Percentiles rank a stretch among this genome's conserved stretches.
Conservation (phyloP, 176 grass and related monocot genomes). For the Oropetium thomaeum region DNA sequence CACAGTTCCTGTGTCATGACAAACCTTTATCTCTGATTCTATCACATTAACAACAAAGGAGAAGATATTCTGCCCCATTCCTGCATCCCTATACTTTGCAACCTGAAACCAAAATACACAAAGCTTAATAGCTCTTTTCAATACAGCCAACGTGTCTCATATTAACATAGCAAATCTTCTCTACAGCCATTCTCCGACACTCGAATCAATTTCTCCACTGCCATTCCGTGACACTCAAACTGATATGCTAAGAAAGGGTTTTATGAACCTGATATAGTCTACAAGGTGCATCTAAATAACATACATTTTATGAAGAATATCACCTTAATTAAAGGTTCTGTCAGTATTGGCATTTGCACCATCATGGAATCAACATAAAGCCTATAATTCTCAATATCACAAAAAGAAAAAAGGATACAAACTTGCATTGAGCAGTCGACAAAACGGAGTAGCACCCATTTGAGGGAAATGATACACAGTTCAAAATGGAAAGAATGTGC, state of each 20-base stretch:
- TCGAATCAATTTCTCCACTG: too few species aligned
- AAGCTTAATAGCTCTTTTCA: conserved; percentile 6
- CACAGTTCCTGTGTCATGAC: conserved; percentile 80
- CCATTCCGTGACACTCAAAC: conserved; percentile 6
- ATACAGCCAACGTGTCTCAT: not conserved
- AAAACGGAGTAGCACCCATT: not conserved
- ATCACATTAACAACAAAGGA: conserved; percentile 71
- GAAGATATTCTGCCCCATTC: conserved; percentile 44
- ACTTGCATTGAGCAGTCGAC: not conserved
- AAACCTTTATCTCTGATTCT: conserved; percentile 69
- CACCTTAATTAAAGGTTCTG: conserved; percentile 1
- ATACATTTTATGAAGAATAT: not conserved
- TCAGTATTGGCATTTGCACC: not conserved
- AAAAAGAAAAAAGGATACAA: not conserved
- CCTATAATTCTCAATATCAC: too few species aligned
- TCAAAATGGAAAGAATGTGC: not conserved
- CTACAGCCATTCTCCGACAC: not conserved
- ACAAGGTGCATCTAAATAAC: conserved; percentile 1
- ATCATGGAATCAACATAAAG: too few species aligned
- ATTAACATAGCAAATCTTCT: not conserved
- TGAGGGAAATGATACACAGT: not conserved
- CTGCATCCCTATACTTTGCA: conserved; percentile 55
- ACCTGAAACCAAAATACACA: conserved; percentile 40
- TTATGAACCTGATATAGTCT: conserved; percentile 1
- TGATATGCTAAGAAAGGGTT: not conserved